A percentile compares a stretch with the other conserved stretches of the same genome.
Conservation (phyloP, 139 green algal species). For the Tetraselmis striata region DNA sequence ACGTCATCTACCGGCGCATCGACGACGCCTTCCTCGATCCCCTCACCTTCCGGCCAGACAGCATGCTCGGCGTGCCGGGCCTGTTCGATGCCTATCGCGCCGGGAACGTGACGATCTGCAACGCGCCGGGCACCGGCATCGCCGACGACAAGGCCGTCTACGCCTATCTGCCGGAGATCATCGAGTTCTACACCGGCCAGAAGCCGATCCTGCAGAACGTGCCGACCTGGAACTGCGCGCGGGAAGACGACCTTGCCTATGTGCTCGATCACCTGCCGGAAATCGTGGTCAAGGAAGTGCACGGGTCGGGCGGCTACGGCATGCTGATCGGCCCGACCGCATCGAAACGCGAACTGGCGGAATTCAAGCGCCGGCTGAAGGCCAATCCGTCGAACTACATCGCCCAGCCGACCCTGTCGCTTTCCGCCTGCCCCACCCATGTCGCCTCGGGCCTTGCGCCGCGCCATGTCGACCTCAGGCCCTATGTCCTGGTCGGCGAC, state of each 20-base stretch:
- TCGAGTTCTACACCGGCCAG: background rate
- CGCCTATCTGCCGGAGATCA: background rate
- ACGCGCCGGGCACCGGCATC: background rate
- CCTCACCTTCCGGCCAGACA: background rate
- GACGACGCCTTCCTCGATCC: conserved; percentile 1
- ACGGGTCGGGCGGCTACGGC: too few species aligned
- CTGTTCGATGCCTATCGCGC: too few species aligned
- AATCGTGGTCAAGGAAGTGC: too few species aligned
- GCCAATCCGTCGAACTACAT: too few species aligned
- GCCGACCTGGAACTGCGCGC: background rate
- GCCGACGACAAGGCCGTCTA: conserved; percentile 1
- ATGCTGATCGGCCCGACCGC: too few species aligned
- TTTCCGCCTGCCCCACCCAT: background rate
- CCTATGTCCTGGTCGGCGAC: background rate
- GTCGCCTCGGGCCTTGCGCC: background rate
- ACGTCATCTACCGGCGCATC: background rate
- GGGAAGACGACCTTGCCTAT: background rate
- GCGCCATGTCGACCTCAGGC: conserved; percentile 1
- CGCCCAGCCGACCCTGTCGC: too few species aligned
- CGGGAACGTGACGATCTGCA: too few species aligned
- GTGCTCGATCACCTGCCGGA: background rate
- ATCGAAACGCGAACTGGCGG: too few species aligned
- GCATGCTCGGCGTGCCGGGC: background rate
- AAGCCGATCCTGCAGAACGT: background rate
- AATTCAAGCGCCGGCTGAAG: too few species aligned